Conservation (phyloP, 202 grass and related monocot genomes). For the Panicum hallii region DNA sequence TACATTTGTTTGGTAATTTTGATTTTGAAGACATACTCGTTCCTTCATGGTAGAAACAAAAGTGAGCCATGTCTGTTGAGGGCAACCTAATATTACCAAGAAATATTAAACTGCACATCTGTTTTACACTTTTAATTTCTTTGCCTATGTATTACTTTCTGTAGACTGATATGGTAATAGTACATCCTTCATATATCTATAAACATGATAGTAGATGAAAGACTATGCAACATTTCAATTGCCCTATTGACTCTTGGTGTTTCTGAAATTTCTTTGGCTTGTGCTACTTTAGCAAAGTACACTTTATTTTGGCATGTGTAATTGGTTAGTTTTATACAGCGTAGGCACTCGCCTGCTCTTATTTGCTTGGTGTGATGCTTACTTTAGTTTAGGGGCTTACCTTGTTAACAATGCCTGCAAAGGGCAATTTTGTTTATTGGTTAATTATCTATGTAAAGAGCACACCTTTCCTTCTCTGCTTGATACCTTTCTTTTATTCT, state of each 20-base stretch:
- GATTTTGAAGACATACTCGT: background rate
- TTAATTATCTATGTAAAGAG: slow-evolving; percentile 14
- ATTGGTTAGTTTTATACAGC: too few relatives aligned
- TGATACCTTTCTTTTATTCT: slow-evolving; percentile 8
- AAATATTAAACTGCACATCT: background rate
- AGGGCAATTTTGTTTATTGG: background rate
- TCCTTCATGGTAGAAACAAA: background rate
- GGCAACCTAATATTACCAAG: background rate
- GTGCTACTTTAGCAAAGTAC: background rate
- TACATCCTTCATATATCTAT: background rate
- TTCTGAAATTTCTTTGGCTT: slow-evolving; percentile 14
- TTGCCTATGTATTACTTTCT: background rate
- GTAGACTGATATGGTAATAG: background rate
- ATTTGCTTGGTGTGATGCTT: slow-evolving; percentile 9
- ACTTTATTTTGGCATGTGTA: background rate
- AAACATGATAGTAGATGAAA: background rate
- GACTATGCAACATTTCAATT: background rate
- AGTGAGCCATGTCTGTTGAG: background rate
- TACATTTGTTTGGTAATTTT: slow-evolving; percentile 20
- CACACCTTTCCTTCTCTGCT: background rate
- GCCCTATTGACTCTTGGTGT: slow-evolving; percentile 4
- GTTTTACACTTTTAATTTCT: background rate
- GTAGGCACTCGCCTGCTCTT: background rate
- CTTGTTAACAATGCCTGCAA: slow-evolving; percentile 18
- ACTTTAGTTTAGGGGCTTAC: slow-evolving; percentile 10